phyloP scores from a whole-genome alignment of 495 filamentous ascomycete genomes.

The Clohesyomyces aquaticus region DNA sequence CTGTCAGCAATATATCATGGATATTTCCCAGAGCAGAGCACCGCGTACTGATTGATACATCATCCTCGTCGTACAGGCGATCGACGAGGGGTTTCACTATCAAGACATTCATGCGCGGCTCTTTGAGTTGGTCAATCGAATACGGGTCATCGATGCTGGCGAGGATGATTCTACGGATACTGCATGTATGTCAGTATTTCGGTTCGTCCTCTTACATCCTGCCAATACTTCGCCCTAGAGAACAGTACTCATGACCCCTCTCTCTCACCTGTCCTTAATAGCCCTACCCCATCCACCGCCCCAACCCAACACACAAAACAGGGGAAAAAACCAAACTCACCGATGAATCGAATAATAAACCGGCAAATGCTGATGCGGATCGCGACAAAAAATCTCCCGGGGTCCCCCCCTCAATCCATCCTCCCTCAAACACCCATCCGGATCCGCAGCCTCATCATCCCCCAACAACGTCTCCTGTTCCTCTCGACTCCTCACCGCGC shows the following conservation, averaged over 20 bases:
- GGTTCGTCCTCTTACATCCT: background rate
- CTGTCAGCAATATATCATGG: slow-evolving; percentile 11
- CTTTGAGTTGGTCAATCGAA: slow-evolving; percentile 67
- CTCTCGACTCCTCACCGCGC: slow-evolving; percentile 42
- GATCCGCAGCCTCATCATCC: slow-evolving; percentile 44
- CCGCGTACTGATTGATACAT: slow-evolving; percentile 63
- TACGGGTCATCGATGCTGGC: slow-evolving; percentile 61
- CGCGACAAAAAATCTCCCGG: slow-evolving; percentile 37
- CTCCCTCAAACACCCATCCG: slow-evolving; percentile 44
- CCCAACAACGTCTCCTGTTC: slow-evolving; percentile 48
- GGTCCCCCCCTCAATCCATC: slow-evolving; percentile 14
- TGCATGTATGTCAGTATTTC: background rate
- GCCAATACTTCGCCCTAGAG: background rate
- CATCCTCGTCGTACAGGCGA: slow-evolving; percentile 67
- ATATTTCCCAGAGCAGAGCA: background rate
- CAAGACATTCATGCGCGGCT: slow-evolving; percentile 70
- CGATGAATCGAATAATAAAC: slow-evolving; percentile 48
- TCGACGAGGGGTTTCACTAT: slow-evolving; percentile 71
- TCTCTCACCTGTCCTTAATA: too few relatives aligned
- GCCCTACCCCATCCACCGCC: too few relatives aligned
- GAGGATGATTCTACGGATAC: slow-evolving; percentile 47
- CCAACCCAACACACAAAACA: too few relatives aligned
- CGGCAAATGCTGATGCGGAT: slow-evolving; percentile 43
- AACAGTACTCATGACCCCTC: background rate
- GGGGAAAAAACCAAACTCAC: slow-evolving; percentile 21